phyloP scores from a whole-genome alignment of 768 basidiomycete species.

The Terana coerulea region DNA sequence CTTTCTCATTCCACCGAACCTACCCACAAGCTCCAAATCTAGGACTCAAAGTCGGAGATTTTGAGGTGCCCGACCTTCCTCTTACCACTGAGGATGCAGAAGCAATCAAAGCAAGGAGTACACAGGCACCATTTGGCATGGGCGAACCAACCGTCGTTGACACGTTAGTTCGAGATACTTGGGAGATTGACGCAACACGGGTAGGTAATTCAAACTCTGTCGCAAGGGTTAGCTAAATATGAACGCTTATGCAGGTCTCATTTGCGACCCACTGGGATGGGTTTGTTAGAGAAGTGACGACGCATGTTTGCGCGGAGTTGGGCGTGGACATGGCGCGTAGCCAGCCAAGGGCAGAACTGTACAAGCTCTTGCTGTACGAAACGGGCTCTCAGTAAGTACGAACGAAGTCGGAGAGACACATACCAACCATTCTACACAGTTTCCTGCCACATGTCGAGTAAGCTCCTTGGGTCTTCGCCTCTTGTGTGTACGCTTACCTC shows the following conservation, averaged over 20 bases:
- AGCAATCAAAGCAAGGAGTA: conserved; percentile 31
- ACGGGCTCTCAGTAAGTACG: conserved; percentile 47
- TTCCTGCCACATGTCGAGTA: conserved; percentile 48
- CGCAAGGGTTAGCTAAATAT: background rate
- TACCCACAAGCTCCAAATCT: conserved; percentile 38
- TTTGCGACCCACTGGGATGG: conserved; percentile 41
- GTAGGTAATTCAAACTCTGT: conserved; percentile 9
- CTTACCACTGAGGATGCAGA: conserved; percentile 37
- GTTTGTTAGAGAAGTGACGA: conserved; percentile 30
- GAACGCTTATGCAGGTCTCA: conserved; percentile 23
- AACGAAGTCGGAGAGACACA: background rate
- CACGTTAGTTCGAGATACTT: conserved; percentile 43
- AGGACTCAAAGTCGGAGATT: conserved; percentile 32
- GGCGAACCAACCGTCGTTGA: conserved; percentile 41
- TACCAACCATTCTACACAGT: conserved; percentile 18
- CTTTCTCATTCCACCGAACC: conserved; percentile 24
- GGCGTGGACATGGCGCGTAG: conserved; percentile 33
- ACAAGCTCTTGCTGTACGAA: conserved; percentile 48
- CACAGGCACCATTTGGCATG: conserved; percentile 44
- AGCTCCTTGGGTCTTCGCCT: conserved; percentile 11
- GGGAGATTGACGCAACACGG: conserved; percentile 42
- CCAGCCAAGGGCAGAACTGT: conserved; percentile 35
- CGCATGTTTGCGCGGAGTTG: conserved; percentile 31
- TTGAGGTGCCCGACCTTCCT: conserved; percentile 44
- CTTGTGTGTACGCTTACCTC: background rate